Conservation (phyloP, 2,329 filamentous ascomycete species). For the Cladosporium sp. region DNA sequence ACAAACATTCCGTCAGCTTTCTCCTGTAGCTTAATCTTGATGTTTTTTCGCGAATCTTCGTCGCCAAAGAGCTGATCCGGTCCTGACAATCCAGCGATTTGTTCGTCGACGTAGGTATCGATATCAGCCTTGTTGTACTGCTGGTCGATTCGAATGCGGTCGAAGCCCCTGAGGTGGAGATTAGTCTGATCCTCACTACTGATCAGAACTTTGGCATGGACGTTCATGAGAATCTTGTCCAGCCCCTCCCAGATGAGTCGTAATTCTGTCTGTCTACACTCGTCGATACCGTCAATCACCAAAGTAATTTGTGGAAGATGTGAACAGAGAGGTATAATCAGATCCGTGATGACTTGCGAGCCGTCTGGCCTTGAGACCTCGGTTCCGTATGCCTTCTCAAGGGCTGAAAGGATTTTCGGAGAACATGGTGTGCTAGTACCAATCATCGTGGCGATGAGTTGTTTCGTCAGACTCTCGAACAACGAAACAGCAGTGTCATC, state of each 20-base stretch:
- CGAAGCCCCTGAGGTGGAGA: not conserved
- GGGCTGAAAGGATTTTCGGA: not conserved
- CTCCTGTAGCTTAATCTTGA: not conserved
- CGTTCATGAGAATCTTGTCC: not conserved
- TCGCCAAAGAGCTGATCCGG: not conserved
- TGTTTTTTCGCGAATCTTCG: not conserved
- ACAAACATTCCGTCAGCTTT: constrained; percentile 5
- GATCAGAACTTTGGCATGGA: not conserved
- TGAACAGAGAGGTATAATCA: not conserved
- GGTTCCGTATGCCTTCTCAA: not conserved
- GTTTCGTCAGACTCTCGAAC: not conserved
- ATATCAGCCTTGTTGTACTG: constrained; percentile 1
- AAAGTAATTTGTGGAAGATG: not conserved
- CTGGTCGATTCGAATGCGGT: not conserved
- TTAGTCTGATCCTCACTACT: constrained; percentile 1
- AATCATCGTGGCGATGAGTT: not conserved
- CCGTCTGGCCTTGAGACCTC: not conserved
- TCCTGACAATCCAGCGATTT: not conserved
- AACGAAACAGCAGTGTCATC: not conserved
- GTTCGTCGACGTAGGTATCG: not conserved
- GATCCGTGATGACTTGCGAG: constrained; percentile 2
- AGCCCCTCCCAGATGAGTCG: not conserved
- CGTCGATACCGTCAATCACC: not conserved
- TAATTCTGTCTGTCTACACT: not conserved
- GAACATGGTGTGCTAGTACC: not conserved